phyloP scores from a whole-genome alignment of 108 stramenopile genomes.

The Cyclotella baltica region DNA sequence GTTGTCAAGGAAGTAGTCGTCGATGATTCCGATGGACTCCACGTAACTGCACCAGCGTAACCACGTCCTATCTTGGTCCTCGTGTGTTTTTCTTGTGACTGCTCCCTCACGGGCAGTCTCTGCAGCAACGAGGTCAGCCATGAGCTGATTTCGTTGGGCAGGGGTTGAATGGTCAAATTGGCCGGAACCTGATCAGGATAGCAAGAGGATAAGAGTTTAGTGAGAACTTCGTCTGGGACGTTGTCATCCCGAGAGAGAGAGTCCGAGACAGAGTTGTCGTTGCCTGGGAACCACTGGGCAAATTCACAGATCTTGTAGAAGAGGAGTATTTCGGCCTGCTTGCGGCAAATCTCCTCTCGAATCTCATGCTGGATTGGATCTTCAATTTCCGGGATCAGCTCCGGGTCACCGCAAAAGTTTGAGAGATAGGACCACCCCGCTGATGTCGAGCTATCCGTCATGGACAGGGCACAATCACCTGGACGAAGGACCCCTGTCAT shows the following conservation, averaged over 20 bases:
- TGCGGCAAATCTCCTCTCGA: background rate
- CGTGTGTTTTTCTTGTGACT: constrained; percentile 27
- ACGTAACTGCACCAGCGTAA: background rate
- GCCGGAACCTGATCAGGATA: constrained; percentile 19
- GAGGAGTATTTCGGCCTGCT: background rate
- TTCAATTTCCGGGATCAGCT: too few relatives aligned
- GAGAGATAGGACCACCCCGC: constrained; percentile 23
- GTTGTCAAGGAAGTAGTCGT: constrained; percentile 20
- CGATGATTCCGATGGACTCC: constrained; percentile 5
- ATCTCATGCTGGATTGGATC: constrained; percentile 2
- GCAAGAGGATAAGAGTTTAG: background rate
- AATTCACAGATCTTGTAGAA: background rate
- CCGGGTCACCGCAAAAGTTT: constrained; percentile 2
- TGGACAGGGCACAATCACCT: constrained; percentile 4
- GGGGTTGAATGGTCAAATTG: constrained; percentile 12
- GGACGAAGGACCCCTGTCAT: background rate
- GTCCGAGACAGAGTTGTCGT: constrained; percentile 16
- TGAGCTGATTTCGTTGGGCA: constrained; percentile 31
- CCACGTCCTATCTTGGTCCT: constrained; percentile 28
- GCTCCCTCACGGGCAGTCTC: constrained; percentile 17
- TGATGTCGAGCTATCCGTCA: constrained; percentile 22
- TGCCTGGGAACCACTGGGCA: constrained; percentile 35
- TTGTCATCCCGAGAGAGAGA: constrained; percentile 18
- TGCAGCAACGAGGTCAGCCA: constrained; percentile 38
- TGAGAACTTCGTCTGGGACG: constrained; percentile 12